phyloP scores from a whole-genome alignment of 768 basidiomycete genomes.

The Auricularia auricula-judae region DNA sequence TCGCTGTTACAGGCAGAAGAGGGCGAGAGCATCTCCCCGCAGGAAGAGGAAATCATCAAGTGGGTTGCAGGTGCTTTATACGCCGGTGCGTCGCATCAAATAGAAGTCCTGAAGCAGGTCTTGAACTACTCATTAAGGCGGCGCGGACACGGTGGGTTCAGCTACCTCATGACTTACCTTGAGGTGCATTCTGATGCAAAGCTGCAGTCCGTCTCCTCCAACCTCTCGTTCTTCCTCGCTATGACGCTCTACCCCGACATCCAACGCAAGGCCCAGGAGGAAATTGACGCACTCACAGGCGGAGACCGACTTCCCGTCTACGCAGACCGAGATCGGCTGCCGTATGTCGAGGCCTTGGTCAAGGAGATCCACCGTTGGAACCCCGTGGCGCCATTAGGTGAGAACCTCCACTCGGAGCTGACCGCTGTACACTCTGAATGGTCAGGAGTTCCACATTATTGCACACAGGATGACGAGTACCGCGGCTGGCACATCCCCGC shows the following conservation, averaged over 20 bases:
- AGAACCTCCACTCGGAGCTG: neutral
- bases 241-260: slow-evolving; percentile 18
- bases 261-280: slow-evolving; percentile 17
- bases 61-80: no score
- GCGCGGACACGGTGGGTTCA: no score
- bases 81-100: no score
- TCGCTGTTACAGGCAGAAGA: neutral
- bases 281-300: no score
- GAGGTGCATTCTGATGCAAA: no score
- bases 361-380: slow-evolving; percentile 24
- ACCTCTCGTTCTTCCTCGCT: slow-evolving; percentile 16
- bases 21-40: neutral
- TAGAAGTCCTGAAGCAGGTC: no score
- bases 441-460: slow-evolving; percentile 39
- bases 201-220: slow-evolving; percentile 11
- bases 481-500: slow-evolving; percentile 34
- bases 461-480: slow-evolving; percentile 42
- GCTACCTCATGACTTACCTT: no score
- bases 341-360: slow-evolving; percentile 24
- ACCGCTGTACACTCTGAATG: no score
- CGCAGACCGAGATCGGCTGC: slow-evolving; percentile 16
- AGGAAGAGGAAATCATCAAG: neutral
- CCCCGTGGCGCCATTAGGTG: slow-evolving; percentile 16
- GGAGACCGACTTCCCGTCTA: no score
- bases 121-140: no score